phyloP scores from a whole-genome alignment of 176 grass and related monocot species.

The Avena atlantica region DNA sequence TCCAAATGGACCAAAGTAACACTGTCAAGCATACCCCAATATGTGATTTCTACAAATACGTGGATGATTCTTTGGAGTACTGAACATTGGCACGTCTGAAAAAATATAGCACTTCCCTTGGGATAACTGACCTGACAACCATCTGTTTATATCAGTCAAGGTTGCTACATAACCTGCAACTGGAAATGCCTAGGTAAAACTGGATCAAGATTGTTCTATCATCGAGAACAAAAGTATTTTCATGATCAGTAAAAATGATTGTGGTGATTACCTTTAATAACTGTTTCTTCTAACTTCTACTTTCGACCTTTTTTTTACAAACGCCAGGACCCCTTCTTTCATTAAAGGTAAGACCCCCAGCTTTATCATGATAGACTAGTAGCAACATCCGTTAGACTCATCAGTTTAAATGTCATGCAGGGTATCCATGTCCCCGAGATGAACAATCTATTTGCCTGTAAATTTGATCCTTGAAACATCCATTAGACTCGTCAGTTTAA shows the following conservation, averaged over 20 bases:
- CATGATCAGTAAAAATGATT: conserved; percentile 22
- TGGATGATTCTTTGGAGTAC: conserved; percentile 18
- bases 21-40: neutral
- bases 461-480: conserved; percentile 13
- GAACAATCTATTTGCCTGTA: conserved; percentile 24
- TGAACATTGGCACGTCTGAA: neutral
- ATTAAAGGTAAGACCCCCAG: neutral
- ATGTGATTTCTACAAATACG: conserved; percentile 3
- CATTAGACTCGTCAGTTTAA: conserved; percentile 5
- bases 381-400: neutral
- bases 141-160: neutral
- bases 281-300: conserved; percentile 11
- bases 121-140: neutral
- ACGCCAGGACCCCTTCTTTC: neutral
- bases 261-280: conserved; percentile 28
- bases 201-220: conserved; percentile 9
- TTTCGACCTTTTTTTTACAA: conserved; percentile 13
- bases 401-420: conserved; percentile 12
- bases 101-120: conserved; percentile 12
- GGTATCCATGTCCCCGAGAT: conserved; percentile 18
- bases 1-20: conserved; percentile 3
- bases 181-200: conserved; percentile 17
- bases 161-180: conserved; percentile 14
- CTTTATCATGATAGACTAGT: conserved; percentile 10
- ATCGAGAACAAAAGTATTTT: conserved; percentile 20